Base-by-base conservation (phyloP, 2,329 filamentous ascomycete genomes). In the Cladophialophora bantiana region DNA sequence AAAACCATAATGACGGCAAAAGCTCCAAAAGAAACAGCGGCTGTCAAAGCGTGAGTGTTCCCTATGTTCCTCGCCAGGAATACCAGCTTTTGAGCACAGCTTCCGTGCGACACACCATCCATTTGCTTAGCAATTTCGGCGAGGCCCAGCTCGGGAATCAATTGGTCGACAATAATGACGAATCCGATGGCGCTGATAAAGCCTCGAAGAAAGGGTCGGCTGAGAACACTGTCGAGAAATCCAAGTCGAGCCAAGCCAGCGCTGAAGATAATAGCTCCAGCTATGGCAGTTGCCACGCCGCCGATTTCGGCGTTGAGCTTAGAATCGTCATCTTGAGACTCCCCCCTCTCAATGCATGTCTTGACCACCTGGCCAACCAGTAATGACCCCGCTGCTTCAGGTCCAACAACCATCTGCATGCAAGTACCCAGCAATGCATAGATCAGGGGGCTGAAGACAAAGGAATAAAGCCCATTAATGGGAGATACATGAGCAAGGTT, bases 141-240 rank as follows among this genome's bases (percentile, higher is more conserved):
- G 26, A 99, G 84, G 0, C 95, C 95, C 73, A 96, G 85, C 78
- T 98, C 93, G 0, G 94, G 94, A 61, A 97, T 91, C 53, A 97
- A 82, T 79, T 99, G 95, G 77, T 98, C 95, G 40, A 98, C 92
- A 45, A 96, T 88, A 76, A 99, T 98, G 71, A 98, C 94, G 64
- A 97, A 92, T 57, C 95, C 95, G 76, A 99, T 96, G 59, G 95
- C 95, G 65, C 92, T 97, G 79, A 99, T 97, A 80, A 99, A 99
- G 0, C 95, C 95, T 67, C 95, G 86, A 64, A 98, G 80, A 74
- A 99, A 98, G 0, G 95, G 95, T 38, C 93, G 86, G 72, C 94
- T 97, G 40, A 99, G 84, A 10, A 99, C 94, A 74, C 93, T 97
- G 76, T 99, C 95, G 68, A 99, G 79, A 74, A 98, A 99, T 0